Evolutionary conservation across 2,329 filamentous ascomycete species (phyloP).

Genomic region (Paecilomyces sp.): DNA sequence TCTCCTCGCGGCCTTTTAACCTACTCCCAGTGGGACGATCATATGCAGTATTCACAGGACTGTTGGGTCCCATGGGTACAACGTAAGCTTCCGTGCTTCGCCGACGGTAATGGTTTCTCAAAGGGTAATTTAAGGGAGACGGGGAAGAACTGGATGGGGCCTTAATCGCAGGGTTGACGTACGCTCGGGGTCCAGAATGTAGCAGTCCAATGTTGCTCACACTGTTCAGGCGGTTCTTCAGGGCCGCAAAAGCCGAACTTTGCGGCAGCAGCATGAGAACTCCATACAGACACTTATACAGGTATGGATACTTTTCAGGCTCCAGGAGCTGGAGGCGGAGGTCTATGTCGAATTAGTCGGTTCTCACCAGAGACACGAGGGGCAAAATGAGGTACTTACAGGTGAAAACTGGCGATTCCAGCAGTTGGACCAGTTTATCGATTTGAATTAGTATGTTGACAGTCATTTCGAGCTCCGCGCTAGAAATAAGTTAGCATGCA

Average conservation of each 20-base stretch:
- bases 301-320: conserved; percentile 85
- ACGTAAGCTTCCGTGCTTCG: conserved; percentile 6
- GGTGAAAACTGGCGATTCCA: conserved; percentile 96
- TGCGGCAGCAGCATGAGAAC: conserved; percentile 97
- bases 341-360: conserved; percentile 48
- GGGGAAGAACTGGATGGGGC: conserved; percentile 1
- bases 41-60: conserved; percentile 39
- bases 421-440: conserved; percentile 91
- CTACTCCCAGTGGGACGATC: conserved; percentile 62
- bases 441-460: conserved; percentile 98
- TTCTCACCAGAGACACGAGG: background rate
- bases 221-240: conserved; percentile 94
- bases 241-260: conserved; percentile 89
- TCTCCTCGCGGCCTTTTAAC: conserved; percentile 74
- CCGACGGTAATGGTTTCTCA: conserved; percentile 18
- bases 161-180: conserved; percentile 35
- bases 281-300: conserved; percentile 97
- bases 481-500: conserved; percentile 33
- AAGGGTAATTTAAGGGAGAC: background rate
- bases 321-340: conserved; percentile 90
- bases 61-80: conserved; percentile 4
- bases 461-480: conserved; percentile 95
- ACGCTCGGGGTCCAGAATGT: conserved; percentile 74
- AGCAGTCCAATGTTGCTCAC: conserved; percentile 95
- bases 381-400: conserved; percentile 50